Evolutionary conservation across 192 early-diverging fungal genomes (phyloP), one percentile per base, ranked within the genome.

Genomic region (Paraglomus brasilianum): DNA sequence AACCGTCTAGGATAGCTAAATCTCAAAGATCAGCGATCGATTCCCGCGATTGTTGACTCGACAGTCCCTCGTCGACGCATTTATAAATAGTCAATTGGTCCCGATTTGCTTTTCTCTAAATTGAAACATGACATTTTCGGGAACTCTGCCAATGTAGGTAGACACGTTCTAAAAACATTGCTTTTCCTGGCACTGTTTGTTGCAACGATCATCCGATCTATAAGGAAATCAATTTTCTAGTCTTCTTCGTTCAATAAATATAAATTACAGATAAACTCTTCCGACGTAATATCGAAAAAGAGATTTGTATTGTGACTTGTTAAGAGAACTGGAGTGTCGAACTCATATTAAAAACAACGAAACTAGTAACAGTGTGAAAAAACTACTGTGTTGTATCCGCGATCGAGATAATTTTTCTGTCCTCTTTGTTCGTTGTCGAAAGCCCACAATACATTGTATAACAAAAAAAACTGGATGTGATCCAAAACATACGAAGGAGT

Each of bases 331-430:
- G 22, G 8, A 49, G 15, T 44, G 42, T 13, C 36, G 41, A 61
- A 45, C 21, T 15, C 46, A 47, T 47, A 47, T 47, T 47, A 47
- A 47, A 47, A 47, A 15, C 46, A 47, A 47, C 46, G 46, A 47
- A 47, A 47, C 46, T 47, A 15, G 46, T 47, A 47, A 47, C 46
- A 47, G 15, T 47, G 15, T 47, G 46, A 15, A 11, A 47, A 59
- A 47, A 47, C 15, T 11, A 47, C 15, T 15, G 15, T 47, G 15
- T 47, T 47, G 46, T 19, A 45, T 44, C 14, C 59, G n/a, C 41
- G 15, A 61, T 61, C 41, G 1, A 61, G 41, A 61, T 61, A 61
- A 61, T 61, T 61, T 45, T 45, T 61, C 46, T 61, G 59, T 3
- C n/a, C 42, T 61, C 41, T 61, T 45, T 61, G 43, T 19, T 61